These are phyloP conservation scores for Sequoiadendron giganteum DNA, from an alignment of 75 land plant genomes.

Conservation along the genomic window DNA sequence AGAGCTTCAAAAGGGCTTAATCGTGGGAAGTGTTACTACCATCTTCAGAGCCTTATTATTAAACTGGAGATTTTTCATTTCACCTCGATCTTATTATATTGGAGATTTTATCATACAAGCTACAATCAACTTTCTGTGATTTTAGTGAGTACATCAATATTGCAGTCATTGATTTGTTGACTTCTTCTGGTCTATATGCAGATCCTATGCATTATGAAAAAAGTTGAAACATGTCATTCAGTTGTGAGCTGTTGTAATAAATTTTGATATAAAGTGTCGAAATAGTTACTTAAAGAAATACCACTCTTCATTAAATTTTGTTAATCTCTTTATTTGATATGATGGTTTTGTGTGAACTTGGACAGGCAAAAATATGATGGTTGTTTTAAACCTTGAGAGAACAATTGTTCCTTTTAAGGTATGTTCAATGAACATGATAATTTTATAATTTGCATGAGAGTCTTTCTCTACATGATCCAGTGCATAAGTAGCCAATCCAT, in stretches of 20 bases:
- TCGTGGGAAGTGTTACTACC: neutral
- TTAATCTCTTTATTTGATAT: neutral
- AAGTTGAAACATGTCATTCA: neutral
- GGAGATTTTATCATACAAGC: neutral
- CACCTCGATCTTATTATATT: neutral
- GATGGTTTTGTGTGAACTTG: slow-evolving; percentile 5
- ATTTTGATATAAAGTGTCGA: neutral
- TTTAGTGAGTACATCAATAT: neutral
- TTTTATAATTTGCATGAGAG: neutral
- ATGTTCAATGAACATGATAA: neutral
- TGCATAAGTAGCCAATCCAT: neutral
- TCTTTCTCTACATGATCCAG: neutral
- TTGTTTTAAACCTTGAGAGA: slow-evolving; percentile 40
- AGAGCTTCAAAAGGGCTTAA: neutral
- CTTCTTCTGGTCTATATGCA: neutral
- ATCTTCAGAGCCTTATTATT: neutral
- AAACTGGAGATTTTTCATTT: neutral
- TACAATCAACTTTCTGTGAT: neutral
- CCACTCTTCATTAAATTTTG: neutral
- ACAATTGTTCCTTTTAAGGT: slow-evolving; percentile 68
- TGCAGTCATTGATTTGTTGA: neutral
- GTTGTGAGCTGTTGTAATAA: neutral
- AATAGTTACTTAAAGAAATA: neutral
- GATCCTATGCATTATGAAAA: neutral
- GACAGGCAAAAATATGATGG: slow-evolving; percentile 27